A percentile compares a stretch with the other conserved stretches of the same genome.
These are phyloP conservation scores for Glonium stellatum DNA, from an alignment of 495 filamentous ascomycete species.

Conservation along the genomic window DNA sequence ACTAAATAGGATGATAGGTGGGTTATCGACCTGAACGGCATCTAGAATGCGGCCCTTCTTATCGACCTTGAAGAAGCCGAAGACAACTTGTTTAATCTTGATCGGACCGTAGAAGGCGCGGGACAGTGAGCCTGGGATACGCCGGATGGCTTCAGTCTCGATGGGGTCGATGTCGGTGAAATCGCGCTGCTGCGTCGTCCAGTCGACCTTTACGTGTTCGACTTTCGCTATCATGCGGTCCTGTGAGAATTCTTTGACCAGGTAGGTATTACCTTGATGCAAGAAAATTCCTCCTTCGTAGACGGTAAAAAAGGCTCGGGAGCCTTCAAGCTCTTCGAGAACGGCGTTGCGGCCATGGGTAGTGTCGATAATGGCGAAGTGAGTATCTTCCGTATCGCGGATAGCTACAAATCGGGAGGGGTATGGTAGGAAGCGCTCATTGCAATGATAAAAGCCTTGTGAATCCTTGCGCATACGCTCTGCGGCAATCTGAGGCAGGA, in stretches of 20 bases:
- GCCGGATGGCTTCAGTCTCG: constrained; percentile 76
- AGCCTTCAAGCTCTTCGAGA: constrained; percentile 92
- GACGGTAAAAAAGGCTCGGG: constrained; percentile 88
- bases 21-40: constrained; percentile 87
- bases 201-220: constrained; percentile 81
- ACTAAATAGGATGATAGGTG: constrained; percentile 71
- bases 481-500: constrained; percentile 63
- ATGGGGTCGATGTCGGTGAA: constrained; percentile 92
- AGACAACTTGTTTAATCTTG: constrained; percentile 75
- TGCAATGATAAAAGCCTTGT: constrained; percentile 80
- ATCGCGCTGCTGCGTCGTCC: constrained; percentile 89
- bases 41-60: constrained; percentile 77
- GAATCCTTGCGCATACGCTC: constrained; percentile 69
- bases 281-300: constrained; percentile 98
- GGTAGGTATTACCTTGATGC: constrained; percentile 86
- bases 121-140: constrained; percentile 49
- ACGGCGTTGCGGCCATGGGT: constrained; percentile 75
- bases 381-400: constrained; percentile 83
- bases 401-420: constrained; percentile 82
- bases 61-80: constrained; percentile 95
- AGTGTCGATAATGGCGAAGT: constrained; percentile 89
- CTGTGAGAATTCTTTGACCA: constrained; percentile 81
- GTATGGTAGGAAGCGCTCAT: constrained; percentile 77
- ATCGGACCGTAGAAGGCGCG: constrained; percentile 80
- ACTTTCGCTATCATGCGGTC: constrained; percentile 70